A percentile compares a stretch with the other conserved stretches of the same genome.
Evolutionary conservation across 495 filamentous ascomycete species (phyloP).

Genomic region (Trichoderma gamsii): DNA sequence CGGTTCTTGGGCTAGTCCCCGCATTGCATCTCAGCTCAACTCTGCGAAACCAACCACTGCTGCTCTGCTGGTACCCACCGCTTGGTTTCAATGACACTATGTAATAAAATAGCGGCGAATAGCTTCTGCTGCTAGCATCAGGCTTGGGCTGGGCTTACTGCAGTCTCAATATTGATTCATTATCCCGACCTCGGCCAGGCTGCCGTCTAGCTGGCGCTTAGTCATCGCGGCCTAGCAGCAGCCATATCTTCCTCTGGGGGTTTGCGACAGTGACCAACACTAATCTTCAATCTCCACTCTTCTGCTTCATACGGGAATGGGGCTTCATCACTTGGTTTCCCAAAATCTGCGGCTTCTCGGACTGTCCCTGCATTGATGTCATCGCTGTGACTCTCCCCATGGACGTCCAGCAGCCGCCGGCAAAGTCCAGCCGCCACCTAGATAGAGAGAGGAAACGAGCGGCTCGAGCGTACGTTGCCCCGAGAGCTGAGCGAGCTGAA

Average conservation of each 20-base stretch:
- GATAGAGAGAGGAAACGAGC: conserved; percentile 10
- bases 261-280: background rate
- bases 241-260: background rate
- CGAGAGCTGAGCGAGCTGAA: background rate
- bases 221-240: background rate
- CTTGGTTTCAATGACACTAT: too few relatives aligned
- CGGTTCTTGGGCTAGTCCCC: too few relatives aligned
- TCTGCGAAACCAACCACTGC: too few relatives aligned
- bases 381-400: conserved; percentile 2
- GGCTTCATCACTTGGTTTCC: background rate
- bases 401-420: background rate
- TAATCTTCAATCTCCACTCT: background rate
- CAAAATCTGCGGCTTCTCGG: conserved; percentile 1
- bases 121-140: too few relatives aligned
- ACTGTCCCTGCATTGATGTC: background rate
- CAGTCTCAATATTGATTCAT: background rate
- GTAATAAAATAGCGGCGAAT: too few relatives aligned
- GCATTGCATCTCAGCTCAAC: too few relatives aligned
- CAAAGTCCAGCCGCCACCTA: background rate
- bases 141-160: too few relatives aligned
- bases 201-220: background rate
- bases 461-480: conserved; percentile 5
- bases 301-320: background rate
- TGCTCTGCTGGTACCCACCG: too few relatives aligned
- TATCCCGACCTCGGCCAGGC: background rate